Evolutionary conservation across 495 filamentous ascomycete genomes (phyloP).

Genomic region (Penicillium malachiteum): DNA sequence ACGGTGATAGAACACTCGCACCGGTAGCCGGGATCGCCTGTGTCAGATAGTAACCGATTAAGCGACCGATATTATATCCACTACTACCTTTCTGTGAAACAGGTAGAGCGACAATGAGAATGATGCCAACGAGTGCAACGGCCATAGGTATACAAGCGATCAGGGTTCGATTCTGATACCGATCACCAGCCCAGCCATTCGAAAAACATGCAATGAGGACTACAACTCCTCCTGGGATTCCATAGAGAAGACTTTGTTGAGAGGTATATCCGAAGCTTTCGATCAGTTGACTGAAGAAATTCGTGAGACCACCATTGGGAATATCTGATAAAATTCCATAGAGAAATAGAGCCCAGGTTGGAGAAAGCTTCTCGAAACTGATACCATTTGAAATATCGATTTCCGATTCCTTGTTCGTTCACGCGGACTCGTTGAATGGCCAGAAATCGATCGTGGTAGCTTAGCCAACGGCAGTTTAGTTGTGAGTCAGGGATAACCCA

Average conservation of each 20-base stretch:
- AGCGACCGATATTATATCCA: conserved; percentile 44
- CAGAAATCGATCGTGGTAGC: conserved; percentile 54
- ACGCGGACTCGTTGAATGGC: conserved; percentile 56
- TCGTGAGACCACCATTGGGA: conserved; percentile 62
- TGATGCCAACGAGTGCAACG: conserved; percentile 46
- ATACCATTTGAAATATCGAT: conserved; percentile 60
- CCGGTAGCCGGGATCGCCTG: conserved; percentile 38
- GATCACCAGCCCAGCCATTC: conserved; percentile 40
- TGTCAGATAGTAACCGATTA: conserved; percentile 50
- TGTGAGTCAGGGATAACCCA: conserved; percentile 64
- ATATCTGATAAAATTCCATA: conserved; percentile 58
- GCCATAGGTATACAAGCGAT: conserved; percentile 33
- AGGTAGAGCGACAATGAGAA: conserved; percentile 62
- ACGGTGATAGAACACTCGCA: conserved; percentile 46
- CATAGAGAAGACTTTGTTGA: conserved; percentile 55
- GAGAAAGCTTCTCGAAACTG: conserved; percentile 55
- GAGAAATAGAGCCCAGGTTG: conserved; percentile 60
- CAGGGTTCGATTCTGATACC: conserved; percentile 46
- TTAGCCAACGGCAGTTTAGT: conserved; percentile 61
- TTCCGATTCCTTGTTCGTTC: conserved; percentile 64
- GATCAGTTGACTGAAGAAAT: conserved; percentile 62
- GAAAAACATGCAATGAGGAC: conserved; percentile 54
- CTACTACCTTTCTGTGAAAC: conserved; percentile 33
- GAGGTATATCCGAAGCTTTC: conserved; percentile 42
- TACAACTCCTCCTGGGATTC: conserved; percentile 61